A percentile compares a stretch with the other conserved stretches of the same genome.
These are phyloP conservation scores for Bryopsis sp. DNA, from an alignment of 139 green algal genomes.

Conservation along the genomic window DNA sequence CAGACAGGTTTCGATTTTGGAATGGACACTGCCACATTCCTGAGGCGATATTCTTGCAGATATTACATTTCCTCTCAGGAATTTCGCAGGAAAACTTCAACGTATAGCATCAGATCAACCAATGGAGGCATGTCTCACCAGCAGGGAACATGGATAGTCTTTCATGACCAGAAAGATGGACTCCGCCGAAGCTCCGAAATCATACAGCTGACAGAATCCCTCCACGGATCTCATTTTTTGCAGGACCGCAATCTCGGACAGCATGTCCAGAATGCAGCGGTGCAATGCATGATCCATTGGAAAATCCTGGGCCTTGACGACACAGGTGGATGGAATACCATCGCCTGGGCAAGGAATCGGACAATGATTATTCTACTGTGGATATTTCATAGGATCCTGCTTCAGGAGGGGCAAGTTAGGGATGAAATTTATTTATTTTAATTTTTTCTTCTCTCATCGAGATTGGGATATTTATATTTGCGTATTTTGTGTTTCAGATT, in stretches of 20 bases:
- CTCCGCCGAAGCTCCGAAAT: constrained; percentile 2
- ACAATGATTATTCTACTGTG: too few relatives aligned
- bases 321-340: neutral
- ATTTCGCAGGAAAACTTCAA: neutral
- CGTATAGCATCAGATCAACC: neutral
- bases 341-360: too few relatives aligned
- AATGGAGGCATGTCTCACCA: neutral
- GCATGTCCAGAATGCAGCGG: constrained; percentile 1
- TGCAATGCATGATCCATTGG: neutral
- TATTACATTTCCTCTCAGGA: neutral
- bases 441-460: too few relatives aligned
- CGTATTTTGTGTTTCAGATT: too few relatives aligned
- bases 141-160: neutral
- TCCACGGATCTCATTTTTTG: neutral
- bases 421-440: too few relatives aligned
- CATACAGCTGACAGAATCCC: constrained; percentile 19
- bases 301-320: constrained; percentile 16
- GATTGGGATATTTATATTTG: too few relatives aligned
- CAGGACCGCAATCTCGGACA: constrained; percentile 13
- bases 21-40: neutral
- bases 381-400: too few relatives aligned
- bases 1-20: neutral
- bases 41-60: neutral
- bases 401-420: too few relatives aligned
- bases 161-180: constrained; percentile 13